Evolutionary conservation across 768 basidiomycete genomes (phyloP), one percentile per base, ranked within the genome.

Genomic region (Leccinum subgranulosum): DNA sequence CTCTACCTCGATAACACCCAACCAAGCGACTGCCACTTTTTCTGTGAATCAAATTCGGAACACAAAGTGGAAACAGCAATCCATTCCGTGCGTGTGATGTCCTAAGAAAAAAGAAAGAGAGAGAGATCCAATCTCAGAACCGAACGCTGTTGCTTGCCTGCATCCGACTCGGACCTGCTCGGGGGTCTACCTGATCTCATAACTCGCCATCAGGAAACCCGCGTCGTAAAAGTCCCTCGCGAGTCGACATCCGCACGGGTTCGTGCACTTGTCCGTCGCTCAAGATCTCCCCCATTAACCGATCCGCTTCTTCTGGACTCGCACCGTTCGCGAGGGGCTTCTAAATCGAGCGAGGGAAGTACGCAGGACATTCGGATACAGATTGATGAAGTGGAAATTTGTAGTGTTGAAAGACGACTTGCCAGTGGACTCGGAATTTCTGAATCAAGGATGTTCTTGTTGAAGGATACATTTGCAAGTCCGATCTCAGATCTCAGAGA

Each of bases 231-330:
- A 70, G 63, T 91, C 88, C 58, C 82, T 74, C 33, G 79, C 77
- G 28, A 92, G 8, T 28, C 28, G 28, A 76, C 36, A 91, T 56
- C 43, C 87, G 73, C 39, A 84, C 79, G 0, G 88, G 88, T 1
- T 90, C 67, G 67, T 91, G 78, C 10, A 91, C 88, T 66, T 88
- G 86, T 17, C 77, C 82, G 33, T 78, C 77, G 59, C 82, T 81
- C 61, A 85, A 61, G 29, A 88, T 81, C 27, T 84, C 77, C 2
- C 88, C 89, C 65, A 82, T 84, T 45, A 79, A 57, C 61, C 69
- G 75, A 57, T 69, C 63, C n/a, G 76, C 70, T 53, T 82, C 83
- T 41, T 82, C 77, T 5, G 62, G 65, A 2, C 65, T 71, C 3
- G 82, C 77, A 25, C 73, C 69, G 28, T 69, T 62, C 29, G 85